phyloP scores from a whole-genome alignment of 768 basidiomycete genomes.

The Lanmaoa rubissima region DNA sequence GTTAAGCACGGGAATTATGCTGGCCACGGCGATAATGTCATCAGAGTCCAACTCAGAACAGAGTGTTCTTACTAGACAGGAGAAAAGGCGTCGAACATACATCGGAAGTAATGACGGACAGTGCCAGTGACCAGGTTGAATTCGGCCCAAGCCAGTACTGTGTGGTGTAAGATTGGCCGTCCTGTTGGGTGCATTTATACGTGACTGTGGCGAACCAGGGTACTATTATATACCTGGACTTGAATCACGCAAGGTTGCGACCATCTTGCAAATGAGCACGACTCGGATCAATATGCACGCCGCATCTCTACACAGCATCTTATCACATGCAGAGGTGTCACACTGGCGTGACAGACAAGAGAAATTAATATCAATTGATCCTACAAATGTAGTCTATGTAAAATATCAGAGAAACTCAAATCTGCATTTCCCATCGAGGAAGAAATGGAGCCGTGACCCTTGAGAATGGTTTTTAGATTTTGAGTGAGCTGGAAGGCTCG shows the following conservation, averaged over 20 bases:
- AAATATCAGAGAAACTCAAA: no score
- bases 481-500: no score
- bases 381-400: no score
- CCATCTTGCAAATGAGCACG: neutral
- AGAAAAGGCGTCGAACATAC: neutral
- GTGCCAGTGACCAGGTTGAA: neutral
- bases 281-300: no score
- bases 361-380: no score
- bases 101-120: neutral
- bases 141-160: neutral
- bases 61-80: neutral
- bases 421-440: no score
- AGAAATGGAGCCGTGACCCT: no score
- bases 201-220: no score
- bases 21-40: neutral
- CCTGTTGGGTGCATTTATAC: neutral
- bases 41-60: neutral
- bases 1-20: neutral
- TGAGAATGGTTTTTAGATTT: no score
- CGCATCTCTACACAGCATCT: no score
- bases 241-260: constrained; percentile 11
- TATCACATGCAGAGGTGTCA: no score
- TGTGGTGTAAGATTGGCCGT: neutral
- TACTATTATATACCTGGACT: neutral
- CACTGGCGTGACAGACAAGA: no score